Percentiles rank a stretch among this genome's conserved stretches.
phyloP scores from a whole-genome alignment of 2,329 filamentous ascomycete genomes.

The Stemphylium lycopersici region DNA sequence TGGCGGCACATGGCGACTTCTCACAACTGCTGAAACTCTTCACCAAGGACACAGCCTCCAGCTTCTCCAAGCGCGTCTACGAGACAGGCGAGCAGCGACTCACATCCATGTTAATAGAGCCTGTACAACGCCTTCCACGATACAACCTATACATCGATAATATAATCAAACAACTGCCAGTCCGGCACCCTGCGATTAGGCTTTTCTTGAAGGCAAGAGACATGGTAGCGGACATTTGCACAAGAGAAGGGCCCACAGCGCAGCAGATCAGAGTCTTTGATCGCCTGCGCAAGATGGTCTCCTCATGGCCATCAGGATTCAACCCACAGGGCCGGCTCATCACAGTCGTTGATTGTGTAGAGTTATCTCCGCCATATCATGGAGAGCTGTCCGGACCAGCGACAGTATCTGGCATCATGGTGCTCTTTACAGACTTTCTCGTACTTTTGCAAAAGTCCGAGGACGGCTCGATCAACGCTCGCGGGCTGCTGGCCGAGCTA shows the following conservation, averaged over 20 bases:
- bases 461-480: constrained; percentile 69
- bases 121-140: constrained; percentile 89
- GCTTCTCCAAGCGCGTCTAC: constrained; percentile 79
- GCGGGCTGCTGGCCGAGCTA: constrained; percentile 80
- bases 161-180: constrained; percentile 83
- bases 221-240: constrained; percentile 95
- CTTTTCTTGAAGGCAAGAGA: constrained; percentile 87
- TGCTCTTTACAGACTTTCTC: constrained; percentile 84
- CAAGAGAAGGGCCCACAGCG: constrained; percentile 74
- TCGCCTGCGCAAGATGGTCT: constrained; percentile 76
- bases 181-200: constrained; percentile 83
- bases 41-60: constrained; percentile 76
- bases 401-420: constrained; percentile 67
- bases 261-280: constrained; percentile 77
- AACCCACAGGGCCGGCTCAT: constrained; percentile 80
- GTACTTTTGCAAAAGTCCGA: constrained; percentile 75
- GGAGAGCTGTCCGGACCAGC: constrained; percentile 55
- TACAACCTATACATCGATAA: constrained; percentile 98
- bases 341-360: constrained; percentile 78
- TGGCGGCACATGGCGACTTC: constrained; percentile 86
- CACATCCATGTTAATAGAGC: constrained; percentile 92
- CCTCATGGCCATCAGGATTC: constrained; percentile 75
- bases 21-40: constrained; percentile 80
- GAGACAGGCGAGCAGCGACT: constrained; percentile 88
- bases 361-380: constrained; percentile 75